A percentile compares a stretch with the other conserved stretches of the same genome.
phyloP scores from a whole-genome alignment of 225 moss, liverwort and hornwort species.

The Lunularia cruciata region DNA sequence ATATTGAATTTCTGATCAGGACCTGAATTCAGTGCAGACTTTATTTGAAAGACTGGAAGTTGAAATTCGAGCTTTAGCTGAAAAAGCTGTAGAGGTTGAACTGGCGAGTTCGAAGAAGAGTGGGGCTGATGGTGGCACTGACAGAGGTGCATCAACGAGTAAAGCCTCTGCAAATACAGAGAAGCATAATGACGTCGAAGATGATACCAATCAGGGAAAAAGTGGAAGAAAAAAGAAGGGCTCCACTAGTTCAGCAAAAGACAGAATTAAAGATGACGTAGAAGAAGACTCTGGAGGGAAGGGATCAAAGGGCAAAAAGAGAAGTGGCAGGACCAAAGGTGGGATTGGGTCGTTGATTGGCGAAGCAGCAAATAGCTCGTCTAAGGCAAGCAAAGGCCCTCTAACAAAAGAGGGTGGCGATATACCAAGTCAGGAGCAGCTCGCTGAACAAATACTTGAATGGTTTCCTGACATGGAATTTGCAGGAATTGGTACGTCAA shows the following conservation, averaged over 20 bases:
- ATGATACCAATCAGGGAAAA: slow-evolving; percentile 49
- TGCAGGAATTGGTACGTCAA: slow-evolving; percentile 72
- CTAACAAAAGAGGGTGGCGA: slow-evolving; percentile 57
- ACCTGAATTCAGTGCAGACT: slow-evolving; percentile 56
- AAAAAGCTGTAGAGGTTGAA: slow-evolving; percentile 49
- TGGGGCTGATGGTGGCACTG: slow-evolving; percentile 41
- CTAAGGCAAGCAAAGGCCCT: slow-evolving; percentile 49
- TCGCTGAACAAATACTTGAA: slow-evolving; percentile 68
- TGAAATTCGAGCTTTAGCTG: slow-evolving; percentile 53
- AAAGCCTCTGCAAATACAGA: slow-evolving; percentile 17
- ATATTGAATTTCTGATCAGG: too few species aligned
- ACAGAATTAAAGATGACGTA: slow-evolving; percentile 46
- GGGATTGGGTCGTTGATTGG: slow-evolving; percentile 55
- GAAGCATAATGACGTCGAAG: slow-evolving; percentile 51
- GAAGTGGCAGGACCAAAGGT: slow-evolving; percentile 51
- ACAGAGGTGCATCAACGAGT: slow-evolving; percentile 40
- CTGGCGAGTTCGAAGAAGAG: slow-evolving; percentile 35
- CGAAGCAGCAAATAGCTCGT: slow-evolving; percentile 44
- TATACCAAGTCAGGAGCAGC: slow-evolving; percentile 53
- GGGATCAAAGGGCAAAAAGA: slow-evolving; percentile 46
- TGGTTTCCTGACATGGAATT: slow-evolving; percentile 90
- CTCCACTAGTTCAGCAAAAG: slow-evolving; percentile 41
- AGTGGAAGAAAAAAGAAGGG: slow-evolving; percentile 68
- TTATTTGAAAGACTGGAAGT: slow-evolving; percentile 68
- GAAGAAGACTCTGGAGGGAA: slow-evolving; percentile 58